Conservation (phyloP, 2,329 filamentous ascomycete species). For the Trichoderma lentiforme region DNA sequence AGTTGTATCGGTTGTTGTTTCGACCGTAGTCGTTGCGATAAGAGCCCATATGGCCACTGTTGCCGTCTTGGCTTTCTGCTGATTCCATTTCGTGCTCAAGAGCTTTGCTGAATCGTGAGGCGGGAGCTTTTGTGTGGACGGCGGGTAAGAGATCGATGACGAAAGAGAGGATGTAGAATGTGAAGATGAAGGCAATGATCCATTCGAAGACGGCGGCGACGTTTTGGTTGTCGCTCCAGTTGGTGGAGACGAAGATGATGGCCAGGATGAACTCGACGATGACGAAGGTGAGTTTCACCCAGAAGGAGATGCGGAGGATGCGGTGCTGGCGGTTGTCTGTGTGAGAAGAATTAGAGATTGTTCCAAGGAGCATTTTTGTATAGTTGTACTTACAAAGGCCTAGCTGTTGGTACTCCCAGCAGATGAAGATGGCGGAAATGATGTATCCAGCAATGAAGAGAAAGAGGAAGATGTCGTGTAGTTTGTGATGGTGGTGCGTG, state of each 20-base stretch:
- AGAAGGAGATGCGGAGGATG: constrained; percentile 75
- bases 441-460: constrained; percentile 87
- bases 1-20: constrained; percentile 23
- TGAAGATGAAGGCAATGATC: constrained; percentile 78
- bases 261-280: constrained; percentile 72
- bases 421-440: constrained; percentile 81
- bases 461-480: constrained; percentile 74
- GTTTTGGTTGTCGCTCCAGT: constrained; percentile 52
- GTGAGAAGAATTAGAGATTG: background rate
- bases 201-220: constrained; percentile 75
- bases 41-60: background rate
- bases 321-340: constrained; percentile 66
- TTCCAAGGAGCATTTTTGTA: background rate
- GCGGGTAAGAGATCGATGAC: constrained; percentile 83
- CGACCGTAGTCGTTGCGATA: constrained; percentile 24
- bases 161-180: constrained; percentile 84
- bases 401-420: constrained; percentile 83
- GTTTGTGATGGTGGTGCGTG: constrained; percentile 60
- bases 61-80: constrained; percentile 5
- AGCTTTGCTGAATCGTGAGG: constrained; percentile 31
- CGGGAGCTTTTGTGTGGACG: constrained; percentile 51
- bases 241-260: constrained; percentile 65
- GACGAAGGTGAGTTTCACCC: constrained; percentile 82
- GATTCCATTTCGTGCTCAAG: constrained; percentile 24
- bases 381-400: constrained; percentile 57